Evolutionary conservation across 371 early-diverging fungal genomes (phyloP).

Genomic region (Rhizopus stolonifer): DNA sequence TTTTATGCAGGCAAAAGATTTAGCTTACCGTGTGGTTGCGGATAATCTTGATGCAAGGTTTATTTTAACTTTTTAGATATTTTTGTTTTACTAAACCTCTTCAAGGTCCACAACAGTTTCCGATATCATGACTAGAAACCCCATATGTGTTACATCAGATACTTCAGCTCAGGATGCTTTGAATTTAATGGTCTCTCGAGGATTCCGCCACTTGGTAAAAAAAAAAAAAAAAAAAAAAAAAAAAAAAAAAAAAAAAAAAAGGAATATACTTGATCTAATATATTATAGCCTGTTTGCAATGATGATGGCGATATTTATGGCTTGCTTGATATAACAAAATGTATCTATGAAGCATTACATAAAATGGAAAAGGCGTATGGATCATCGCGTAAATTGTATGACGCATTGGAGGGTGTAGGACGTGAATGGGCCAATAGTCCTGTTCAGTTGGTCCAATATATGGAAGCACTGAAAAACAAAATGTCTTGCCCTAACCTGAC

Average conservation of each 20-base stretch:
- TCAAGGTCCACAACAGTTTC: slow-evolving; percentile 72
- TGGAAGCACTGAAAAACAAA: slow-evolving; percentile 75
- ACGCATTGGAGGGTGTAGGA: slow-evolving; percentile 93
- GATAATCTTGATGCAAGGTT: slow-evolving; percentile 50
- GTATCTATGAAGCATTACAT: slow-evolving; percentile 90
- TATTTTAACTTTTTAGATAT: not conserved
- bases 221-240: too few relatives aligned
- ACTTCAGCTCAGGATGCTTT: slow-evolving; percentile 89
- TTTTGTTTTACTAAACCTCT: not conserved
- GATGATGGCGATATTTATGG: slow-evolving; percentile 91
- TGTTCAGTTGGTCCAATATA: slow-evolving; percentile 66
- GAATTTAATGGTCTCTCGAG: slow-evolving; percentile 91
- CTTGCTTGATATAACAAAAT: slow-evolving; percentile 93
- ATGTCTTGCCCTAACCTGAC: slow-evolving; percentile 91
- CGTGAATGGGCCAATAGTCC: slow-evolving; percentile 69
- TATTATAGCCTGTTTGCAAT: slow-evolving; percentile 82
- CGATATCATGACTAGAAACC: slow-evolving; percentile 90
- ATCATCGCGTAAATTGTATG: slow-evolving; percentile 81
- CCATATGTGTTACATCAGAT: slow-evolving; percentile 84
- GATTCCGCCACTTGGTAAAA: slow-evolving; percentile 93
- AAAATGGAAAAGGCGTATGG: slow-evolving; percentile 91
- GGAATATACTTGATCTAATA: too few relatives aligned
- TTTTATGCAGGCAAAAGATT: slow-evolving; percentile 41
- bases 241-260: too few relatives aligned
- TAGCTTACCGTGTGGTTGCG: slow-evolving; percentile 53